Base-by-base conservation (phyloP, 2,329 filamentous ascomycete genomes). In the Arachnopeziza araneosa region DNA sequence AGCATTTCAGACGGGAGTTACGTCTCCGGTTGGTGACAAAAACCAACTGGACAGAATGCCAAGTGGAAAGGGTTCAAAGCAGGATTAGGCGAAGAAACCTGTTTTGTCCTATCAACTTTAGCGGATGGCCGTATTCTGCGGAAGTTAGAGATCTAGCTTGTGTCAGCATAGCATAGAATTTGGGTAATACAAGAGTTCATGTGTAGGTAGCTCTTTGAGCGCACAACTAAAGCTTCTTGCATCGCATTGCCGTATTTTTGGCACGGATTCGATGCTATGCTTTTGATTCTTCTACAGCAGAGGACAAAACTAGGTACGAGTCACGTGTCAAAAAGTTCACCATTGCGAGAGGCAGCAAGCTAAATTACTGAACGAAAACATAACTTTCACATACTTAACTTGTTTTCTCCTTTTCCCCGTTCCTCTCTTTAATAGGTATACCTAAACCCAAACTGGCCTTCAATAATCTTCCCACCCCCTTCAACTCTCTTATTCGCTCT, bases 401-500 rank as follows among this genome's bases (percentile, higher is more conserved):
- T 32, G 24, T 26, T 54, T 50, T 52, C 54, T 59, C 56, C 57
- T 61, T 56, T 60, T 55, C 36, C 6, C 4, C 6, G 2, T 6
- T 19, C 12, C 36, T 14, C 36, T 44, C 36, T 19, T 32, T 12
- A 44, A 44, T 44, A 59, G n/a, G 69, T 70, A 59, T 74, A 75
- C 53, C 63, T 68, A 56, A 74, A 75, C 2, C 71, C 73, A 24
- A 64, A 66, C 55, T 72, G 66, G 2, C 68, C 68, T 49, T 73
- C 73, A 60, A 75, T 73, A 7, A 70, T 58, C 64, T 72, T 68
- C 30, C 71, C 69, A 19, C 73, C 73, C 14, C 57, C 56, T 22
- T 69, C 73, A n/a, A 65, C 70, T 54, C 72, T 63, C 56, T 68
- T 67, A 61, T 76, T 76, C 49, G 68, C 67, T 7, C 60, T 50